Base-by-base conservation (phyloP, 2,329 filamentous ascomycete species). In the Ceratocystis destructans region DNA sequence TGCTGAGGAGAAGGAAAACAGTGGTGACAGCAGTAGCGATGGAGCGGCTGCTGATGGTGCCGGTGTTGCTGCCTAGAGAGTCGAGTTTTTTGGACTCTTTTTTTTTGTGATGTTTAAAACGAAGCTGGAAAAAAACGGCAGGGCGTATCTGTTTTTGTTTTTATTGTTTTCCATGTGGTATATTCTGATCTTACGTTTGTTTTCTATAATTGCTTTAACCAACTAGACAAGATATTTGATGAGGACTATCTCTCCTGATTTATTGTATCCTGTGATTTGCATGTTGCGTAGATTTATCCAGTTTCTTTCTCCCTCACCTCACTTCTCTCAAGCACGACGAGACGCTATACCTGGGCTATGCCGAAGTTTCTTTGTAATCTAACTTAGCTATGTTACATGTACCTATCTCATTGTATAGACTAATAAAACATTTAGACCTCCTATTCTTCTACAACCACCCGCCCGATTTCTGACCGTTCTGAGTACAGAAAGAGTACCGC, bases 1-100 rank as follows among this genome's bases (percentile, higher is more conserved):
- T 74, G 71, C 72, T 8, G 80, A 83, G 71, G 80, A 83, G 62
- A 80, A 83, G 45, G 72, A 71, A 20, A 71, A 75, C 67, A 73
- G 72, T 33, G 64, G 62, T 17, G 55, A 61, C 33, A 61, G 44
- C 45, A 61, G 45, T 22, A 59, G 63, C 20, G 66, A 64, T 25
- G 25, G 28, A 53, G 48, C 25, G 48, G 53, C 48, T 20, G 55
- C 62, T 62, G 57, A 53, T 2, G 55, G 62, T 55, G 53, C 66
- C 44, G 41, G 62, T 61, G 66, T 62, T 67, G 62, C 66, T 33
- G 62, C 66, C n/a, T 67, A 67, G n/a, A 28, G n/a, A 25, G 48
- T 12, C 10, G 48, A n/a, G 55, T 15, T 37, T 59, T 7, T 59
- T n/a, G 3, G 20, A 12, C 20, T 59, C 17, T 33, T 28, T 22